A percentile compares a stretch with the other conserved stretches of the same genome.
These are phyloP conservation scores for Aureobasidium leucospermi DNA, from an alignment of 2,329 filamentous ascomycete species.

Conservation along the genomic window DNA sequence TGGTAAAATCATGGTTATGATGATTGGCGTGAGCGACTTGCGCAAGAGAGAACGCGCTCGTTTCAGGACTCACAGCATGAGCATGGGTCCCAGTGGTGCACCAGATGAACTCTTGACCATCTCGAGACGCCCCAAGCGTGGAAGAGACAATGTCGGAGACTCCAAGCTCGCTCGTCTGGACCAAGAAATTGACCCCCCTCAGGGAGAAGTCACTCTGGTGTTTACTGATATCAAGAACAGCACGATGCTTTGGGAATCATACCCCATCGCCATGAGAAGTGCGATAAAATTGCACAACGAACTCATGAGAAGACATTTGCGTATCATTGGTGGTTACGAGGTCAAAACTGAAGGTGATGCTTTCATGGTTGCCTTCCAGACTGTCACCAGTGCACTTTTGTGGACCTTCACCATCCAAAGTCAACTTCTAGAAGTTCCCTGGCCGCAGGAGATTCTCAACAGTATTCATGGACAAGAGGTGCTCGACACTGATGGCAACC, in stretches of 20 bases:
- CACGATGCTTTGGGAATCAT: conserved; percentile 91
- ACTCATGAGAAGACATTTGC: conserved; percentile 85
- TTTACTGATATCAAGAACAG: conserved; percentile 99
- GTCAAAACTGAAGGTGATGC: conserved; percentile 99
- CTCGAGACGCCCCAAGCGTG: conserved; percentile 56
- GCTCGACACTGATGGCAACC: conserved; percentile 72
- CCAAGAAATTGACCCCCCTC: conserved; percentile 83
- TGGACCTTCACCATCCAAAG: conserved; percentile 96
- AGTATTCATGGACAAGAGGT: conserved; percentile 78
- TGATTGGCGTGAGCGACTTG: conserved; percentile 85
- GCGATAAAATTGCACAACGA: conserved; percentile 98
- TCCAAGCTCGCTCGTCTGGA: conserved; percentile 81
- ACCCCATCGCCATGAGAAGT: conserved; percentile 88
- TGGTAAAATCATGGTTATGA: conserved; percentile 98
- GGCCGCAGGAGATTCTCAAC: conserved; percentile 87
- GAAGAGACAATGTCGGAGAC: conserved; percentile 59
- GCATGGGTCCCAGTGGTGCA: conserved; percentile 69
- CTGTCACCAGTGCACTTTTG: conserved; percentile 84
- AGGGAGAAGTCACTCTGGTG: conserved; percentile 83
- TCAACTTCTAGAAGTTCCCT: conserved; percentile 77
- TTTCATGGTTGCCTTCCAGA: conserved; percentile 98
- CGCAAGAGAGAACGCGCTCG: conserved; percentile 75
- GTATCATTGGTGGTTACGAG: conserved; percentile 92
- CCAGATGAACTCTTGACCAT: conserved; percentile 62
- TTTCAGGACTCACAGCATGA: conserved; percentile 75